phyloP scores from a whole-genome alignment of 495 filamentous ascomycete genomes.

The Hamigera avellanea region DNA sequence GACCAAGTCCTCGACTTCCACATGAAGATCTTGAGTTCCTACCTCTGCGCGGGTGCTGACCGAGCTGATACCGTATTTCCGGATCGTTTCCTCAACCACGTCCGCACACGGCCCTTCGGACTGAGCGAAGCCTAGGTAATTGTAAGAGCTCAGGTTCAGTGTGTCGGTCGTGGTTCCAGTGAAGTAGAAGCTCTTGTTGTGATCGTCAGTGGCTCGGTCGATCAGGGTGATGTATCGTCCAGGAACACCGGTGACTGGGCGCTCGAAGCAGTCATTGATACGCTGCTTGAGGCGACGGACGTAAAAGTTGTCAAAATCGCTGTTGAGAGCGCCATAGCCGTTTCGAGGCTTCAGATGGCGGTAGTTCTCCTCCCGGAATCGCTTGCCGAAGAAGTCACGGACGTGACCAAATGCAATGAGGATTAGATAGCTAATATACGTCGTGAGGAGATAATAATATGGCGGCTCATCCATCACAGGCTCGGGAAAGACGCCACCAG shows the following conservation, averaged over 20 bases:
- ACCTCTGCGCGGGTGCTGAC: constrained; percentile 72
- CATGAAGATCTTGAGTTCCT: constrained; percentile 76
- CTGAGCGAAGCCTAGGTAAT: constrained; percentile 96
- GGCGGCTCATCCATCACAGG: constrained; percentile 92
- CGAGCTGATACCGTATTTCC: constrained; percentile 70
- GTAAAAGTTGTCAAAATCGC: constrained; percentile 98
- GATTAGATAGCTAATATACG: constrained; percentile 93
- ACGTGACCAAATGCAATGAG: constrained; percentile 92
- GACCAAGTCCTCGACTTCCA: constrained; percentile 81
- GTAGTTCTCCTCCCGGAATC: constrained; percentile 76
- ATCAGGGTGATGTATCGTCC: constrained; percentile 87
- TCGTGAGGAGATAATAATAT: constrained; percentile 92
- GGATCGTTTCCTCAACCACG: constrained; percentile 72
- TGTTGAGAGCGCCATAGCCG: constrained; percentile 94
- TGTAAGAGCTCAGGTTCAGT: constrained; percentile 97
- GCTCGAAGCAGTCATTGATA: constrained; percentile 92
- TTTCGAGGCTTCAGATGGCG: constrained; percentile 69
- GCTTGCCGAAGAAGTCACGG: constrained; percentile 95
- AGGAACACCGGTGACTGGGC: constrained; percentile 85
- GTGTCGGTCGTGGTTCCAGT: constrained; percentile 92
- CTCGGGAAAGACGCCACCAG: constrained; percentile 63
- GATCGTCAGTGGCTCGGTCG: constrained; percentile 76
- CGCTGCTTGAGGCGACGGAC: constrained; percentile 82
- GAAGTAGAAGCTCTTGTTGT: constrained; percentile 77
- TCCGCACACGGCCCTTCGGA: constrained; percentile 96